Evolutionary conservation across 2,329 filamentous ascomycete genomes (phyloP).

Genomic region (Paracamarosporium sp.): DNA sequence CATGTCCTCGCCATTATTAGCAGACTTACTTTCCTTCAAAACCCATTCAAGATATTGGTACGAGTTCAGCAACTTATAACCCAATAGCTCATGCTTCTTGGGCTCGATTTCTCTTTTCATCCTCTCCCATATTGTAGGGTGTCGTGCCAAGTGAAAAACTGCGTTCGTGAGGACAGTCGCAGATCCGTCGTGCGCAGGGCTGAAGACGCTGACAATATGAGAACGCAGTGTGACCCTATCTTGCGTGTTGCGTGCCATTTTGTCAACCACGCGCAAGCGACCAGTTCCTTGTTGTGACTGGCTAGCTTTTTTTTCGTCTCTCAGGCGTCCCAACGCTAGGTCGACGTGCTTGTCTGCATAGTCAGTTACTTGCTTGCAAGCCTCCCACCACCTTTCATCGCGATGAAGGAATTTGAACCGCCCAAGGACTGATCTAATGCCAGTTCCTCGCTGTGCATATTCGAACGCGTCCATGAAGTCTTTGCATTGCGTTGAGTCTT

Average conservation of each 20-base stretch:
- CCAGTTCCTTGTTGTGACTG: neutral
- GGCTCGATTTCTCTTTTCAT: constrained; percentile 20
- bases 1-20: neutral
- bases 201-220: constrained; percentile 24
- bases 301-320: neutral
- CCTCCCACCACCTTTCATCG: constrained; percentile 16
- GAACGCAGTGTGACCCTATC: constrained; percentile 19
- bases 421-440: constrained; percentile 11
- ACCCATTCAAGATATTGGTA: constrained; percentile 26
- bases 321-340: constrained; percentile 6
- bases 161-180: constrained; percentile 23
- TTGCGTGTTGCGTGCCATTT: constrained; percentile 21
- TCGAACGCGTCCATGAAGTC: constrained; percentile 21
- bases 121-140: constrained; percentile 15
- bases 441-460: constrained; percentile 15
- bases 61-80: constrained; percentile 11
- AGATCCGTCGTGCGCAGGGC: constrained; percentile 20
- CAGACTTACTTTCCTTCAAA: constrained; percentile 16
- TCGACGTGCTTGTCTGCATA: constrained; percentile 17
- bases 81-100: neutral
- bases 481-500: constrained; percentile 2
- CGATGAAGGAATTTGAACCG: constrained; percentile 15
- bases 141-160: constrained; percentile 19
- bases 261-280: constrained; percentile 17
- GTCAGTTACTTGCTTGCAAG: constrained; percentile 15